Evolutionary conservation across 2,329 filamentous ascomycete species (phyloP).

Genomic region (Clonostachys chloroleuca): DNA sequence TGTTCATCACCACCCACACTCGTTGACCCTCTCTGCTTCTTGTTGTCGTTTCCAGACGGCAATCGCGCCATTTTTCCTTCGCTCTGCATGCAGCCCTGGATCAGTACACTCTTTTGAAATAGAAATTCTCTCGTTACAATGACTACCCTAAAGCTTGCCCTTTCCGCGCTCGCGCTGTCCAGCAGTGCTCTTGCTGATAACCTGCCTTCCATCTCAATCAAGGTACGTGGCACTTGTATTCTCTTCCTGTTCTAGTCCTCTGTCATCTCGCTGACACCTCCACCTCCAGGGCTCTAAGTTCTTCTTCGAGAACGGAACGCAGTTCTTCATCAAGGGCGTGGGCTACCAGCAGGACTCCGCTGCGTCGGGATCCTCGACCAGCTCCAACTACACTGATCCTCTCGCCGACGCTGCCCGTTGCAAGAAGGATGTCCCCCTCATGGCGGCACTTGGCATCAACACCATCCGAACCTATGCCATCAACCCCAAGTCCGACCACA

Average conservation of each 20-base stretch:
- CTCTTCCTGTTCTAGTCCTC: not conserved
- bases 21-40: too few species aligned
- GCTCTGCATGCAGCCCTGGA: too few species aligned
- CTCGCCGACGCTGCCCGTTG: conserved; percentile 69
- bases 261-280: not conserved
- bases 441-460: conserved; percentile 80
- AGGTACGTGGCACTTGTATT: conserved; percentile 43
- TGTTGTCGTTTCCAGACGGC: too few species aligned
- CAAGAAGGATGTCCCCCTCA: conserved; percentile 79
- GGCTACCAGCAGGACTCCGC: conserved; percentile 86
- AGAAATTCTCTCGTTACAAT: too few species aligned
- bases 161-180: conserved; percentile 31
- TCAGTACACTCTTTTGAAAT: too few species aligned
- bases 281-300: conserved; percentile 68
- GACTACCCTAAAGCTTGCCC: conserved; percentile 22
- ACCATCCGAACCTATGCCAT: conserved; percentile 93
- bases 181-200: conserved; percentile 32
- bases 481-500: conserved; percentile 74
- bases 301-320: conserved; percentile 73
- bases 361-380: conserved; percentile 45
- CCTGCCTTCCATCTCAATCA: conserved; percentile 60
- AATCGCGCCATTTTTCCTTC: too few species aligned
- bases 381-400: conserved; percentile 68
- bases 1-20: too few species aligned
- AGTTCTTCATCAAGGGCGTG: conserved; percentile 82